These are phyloP conservation scores for Blakeslea trispora DNA, from an alignment of 371 early-diverging fungal species.

Conservation along the genomic window DNA sequence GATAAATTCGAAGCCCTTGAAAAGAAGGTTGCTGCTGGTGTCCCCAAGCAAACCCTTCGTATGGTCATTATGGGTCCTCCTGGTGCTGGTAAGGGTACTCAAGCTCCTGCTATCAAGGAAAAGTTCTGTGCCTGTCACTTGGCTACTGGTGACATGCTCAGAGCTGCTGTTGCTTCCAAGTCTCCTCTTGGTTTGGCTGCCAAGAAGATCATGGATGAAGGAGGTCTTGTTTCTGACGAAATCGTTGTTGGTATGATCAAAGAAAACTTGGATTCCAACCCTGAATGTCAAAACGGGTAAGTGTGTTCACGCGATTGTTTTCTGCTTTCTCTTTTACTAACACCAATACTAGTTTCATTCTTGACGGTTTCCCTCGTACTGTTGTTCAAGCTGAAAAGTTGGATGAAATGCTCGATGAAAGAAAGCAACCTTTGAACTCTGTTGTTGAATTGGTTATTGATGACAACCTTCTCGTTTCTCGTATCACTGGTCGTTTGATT, in stretches of 20 bases:
- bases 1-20: slow-evolving; percentile 47
- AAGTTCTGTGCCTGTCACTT: slow-evolving; percentile 95
- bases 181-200: slow-evolving; percentile 92
- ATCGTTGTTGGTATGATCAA: slow-evolving; percentile 97
- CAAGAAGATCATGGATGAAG: slow-evolving; percentile 98
- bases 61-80: slow-evolving; percentile 99
- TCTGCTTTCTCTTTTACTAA: neutral
- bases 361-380: slow-evolving; percentile 99
- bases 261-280: slow-evolving; percentile 90
- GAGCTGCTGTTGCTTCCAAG: slow-evolving; percentile 94
- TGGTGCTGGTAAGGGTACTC: slow-evolving; percentile 98
- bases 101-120: slow-evolving; percentile 94
- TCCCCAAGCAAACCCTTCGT: slow-evolving; percentile 58
- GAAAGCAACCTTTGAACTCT: slow-evolving; percentile 83
- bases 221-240: slow-evolving; percentile 97
- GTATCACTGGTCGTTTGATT: slow-evolving; percentile 95
- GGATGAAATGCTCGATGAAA: slow-evolving; percentile 89
- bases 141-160: slow-evolving; percentile 99
- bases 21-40: slow-evolving; percentile 40
- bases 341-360: slow-evolving; percentile 75
- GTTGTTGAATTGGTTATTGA: slow-evolving; percentile 95
- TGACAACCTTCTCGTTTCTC: slow-evolving; percentile 89
- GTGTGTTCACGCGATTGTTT: slow-evolving; percentile 6
- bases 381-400: slow-evolving; percentile 98
- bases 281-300: slow-evolving; percentile 90